Evolutionary conservation across 345 rosid genomes (phyloP).

Genomic region (Rubroshorea leprosula): DNA sequence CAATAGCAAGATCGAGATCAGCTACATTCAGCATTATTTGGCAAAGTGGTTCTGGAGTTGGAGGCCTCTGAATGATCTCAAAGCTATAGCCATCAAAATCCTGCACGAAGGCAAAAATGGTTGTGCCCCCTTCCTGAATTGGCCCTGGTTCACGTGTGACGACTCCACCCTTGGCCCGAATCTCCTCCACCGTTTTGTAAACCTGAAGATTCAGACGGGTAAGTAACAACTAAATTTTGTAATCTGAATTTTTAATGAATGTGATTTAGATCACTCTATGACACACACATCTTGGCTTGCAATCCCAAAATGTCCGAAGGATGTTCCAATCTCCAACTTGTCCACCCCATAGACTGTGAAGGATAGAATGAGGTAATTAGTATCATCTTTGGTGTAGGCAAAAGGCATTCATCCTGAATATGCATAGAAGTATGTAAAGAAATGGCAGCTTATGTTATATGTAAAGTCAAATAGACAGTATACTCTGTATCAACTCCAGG

Average conservation of each 20-base stretch:
- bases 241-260: neutral
- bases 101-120: constrained; percentile 71
- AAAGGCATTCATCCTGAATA: too few relatives aligned
- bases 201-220: too few relatives aligned
- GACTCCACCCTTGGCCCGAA: constrained; percentile 63
- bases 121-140: constrained; percentile 65
- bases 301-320: constrained; percentile 86
- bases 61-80: constrained; percentile 76
- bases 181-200: constrained; percentile 55
- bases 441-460: too few relatives aligned
- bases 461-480: constrained; percentile 4
- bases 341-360: constrained; percentile 63
- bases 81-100: constrained; percentile 84
- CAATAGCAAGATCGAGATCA: constrained; percentile 68
- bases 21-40: constrained; percentile 89
- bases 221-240: constrained; percentile 5
- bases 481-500: constrained; percentile 76
- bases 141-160: constrained; percentile 82
- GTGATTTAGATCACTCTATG: neutral
- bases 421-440: too few relatives aligned
- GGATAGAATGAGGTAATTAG: neutral
- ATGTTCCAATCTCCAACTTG: constrained; percentile 75
- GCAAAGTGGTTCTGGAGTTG: constrained; percentile 82
- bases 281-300: constrained; percentile 63
- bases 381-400: too few relatives aligned